Evolutionary conservation across 495 filamentous ascomycete genomes (phyloP).

Genomic region (Pseudevernia furfuracea): DNA sequence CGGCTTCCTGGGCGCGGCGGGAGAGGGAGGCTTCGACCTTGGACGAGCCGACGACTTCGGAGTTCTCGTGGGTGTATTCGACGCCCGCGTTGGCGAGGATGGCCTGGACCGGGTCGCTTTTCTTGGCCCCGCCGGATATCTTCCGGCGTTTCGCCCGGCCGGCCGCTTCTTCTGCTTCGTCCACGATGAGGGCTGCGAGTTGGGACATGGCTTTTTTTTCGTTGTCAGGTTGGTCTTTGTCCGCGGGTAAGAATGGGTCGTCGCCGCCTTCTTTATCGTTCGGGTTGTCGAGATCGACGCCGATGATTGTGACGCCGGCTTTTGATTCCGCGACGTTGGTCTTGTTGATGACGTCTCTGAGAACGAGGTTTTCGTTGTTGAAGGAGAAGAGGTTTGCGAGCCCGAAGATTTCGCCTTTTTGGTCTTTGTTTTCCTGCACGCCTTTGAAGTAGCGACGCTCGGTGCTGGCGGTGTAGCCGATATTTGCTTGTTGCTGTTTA

Average conservation of each 20-base stretch:
- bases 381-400: slow-evolving; percentile 81
- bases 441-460: slow-evolving; percentile 95
- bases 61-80: slow-evolving; percentile 93
- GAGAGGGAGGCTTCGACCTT: slow-evolving; percentile 75
- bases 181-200: slow-evolving; percentile 60
- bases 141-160: slow-evolving; percentile 28
- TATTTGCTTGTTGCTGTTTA: slow-evolving; percentile 98
- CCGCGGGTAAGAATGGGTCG: slow-evolving; percentile 40
- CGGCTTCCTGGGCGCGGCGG: slow-evolving; percentile 60
- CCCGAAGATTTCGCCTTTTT: slow-evolving; percentile 92
- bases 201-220: slow-evolving; percentile 66
- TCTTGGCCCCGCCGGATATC: slow-evolving; percentile 28
- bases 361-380: slow-evolving; percentile 66
- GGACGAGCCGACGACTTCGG: slow-evolving; percentile 86
- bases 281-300: slow-evolving; percentile 55
- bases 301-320: slow-evolving; percentile 72
- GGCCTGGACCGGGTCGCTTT: slow-evolving; percentile 73
- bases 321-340: slow-evolving; percentile 92
- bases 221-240: slow-evolving; percentile 41
- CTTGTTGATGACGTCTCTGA: slow-evolving; percentile 92
- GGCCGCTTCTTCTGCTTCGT: slow-evolving; percentile 29
- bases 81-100: slow-evolving; percentile 86
- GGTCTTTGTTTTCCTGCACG: slow-evolving; percentile 70
- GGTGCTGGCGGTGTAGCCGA: slow-evolving; percentile 85
- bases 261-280: slow-evolving; percentile 41